phyloP scores from a whole-genome alignment of 2,329 filamentous ascomycete genomes.

The Diaporthe sp. region DNA sequence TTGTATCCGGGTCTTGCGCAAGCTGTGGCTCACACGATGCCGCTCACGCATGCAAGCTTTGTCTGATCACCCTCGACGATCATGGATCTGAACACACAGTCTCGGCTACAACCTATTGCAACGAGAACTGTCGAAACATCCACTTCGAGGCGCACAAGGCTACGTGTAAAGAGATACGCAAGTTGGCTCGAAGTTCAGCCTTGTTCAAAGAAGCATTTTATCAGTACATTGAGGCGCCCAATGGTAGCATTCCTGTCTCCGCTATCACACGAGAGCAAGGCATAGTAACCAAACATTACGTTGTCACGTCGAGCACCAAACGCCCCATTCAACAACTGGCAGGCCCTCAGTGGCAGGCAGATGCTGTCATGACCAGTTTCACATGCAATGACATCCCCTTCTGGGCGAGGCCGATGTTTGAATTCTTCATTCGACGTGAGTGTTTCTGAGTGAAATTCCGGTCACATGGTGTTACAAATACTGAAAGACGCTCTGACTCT shows the following conservation, averaged over 20 bases:
- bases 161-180: neutral
- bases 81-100: neutral
- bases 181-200: neutral
- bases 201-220: neutral
- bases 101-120: neutral
- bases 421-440: neutral
- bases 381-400: neutral
- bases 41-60: neutral
- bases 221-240: neutral
- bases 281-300: neutral
- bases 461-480: too few species aligned
- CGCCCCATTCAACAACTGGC: neutral
- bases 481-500: too few species aligned
- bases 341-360: neutral
- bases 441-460: too few species aligned
- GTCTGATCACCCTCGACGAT: neutral
- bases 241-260: too few species aligned
- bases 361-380: slow-evolving; percentile 1
- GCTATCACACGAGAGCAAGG: neutral
- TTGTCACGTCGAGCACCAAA: neutral
- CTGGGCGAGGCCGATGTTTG: neutral
- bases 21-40: neutral
- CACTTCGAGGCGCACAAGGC: neutral
- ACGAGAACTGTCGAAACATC: neutral
- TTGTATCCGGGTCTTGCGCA: neutral